Evolutionary conservation across 352 stramenopile genomes (phyloP).

Genomic region (Ophiocytium majus): DNA sequence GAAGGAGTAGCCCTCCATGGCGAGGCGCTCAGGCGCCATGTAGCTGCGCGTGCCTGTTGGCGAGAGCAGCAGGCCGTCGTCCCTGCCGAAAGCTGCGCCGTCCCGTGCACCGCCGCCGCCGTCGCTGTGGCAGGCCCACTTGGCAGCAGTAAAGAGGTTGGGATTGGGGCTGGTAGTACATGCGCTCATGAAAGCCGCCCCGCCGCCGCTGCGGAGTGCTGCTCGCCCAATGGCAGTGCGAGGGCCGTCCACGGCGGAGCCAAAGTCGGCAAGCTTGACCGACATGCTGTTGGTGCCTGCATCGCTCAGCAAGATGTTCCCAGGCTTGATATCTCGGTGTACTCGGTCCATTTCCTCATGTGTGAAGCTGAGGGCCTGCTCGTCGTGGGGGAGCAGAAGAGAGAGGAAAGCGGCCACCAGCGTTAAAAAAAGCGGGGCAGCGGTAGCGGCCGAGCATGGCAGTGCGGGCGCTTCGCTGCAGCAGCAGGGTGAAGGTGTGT

Average conservation of each 20-base stretch:
- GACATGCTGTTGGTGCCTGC: not conserved
- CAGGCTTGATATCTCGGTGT: slow-evolving; percentile 12
- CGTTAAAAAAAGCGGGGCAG: too few relatives aligned
- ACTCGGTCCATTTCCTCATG: slow-evolving; percentile 1
- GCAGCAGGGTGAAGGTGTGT: too few relatives aligned
- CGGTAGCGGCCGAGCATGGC: too few relatives aligned
- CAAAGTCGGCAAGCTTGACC: slow-evolving; percentile 26
- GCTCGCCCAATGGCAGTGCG: too few relatives aligned
- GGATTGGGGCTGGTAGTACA: not conserved
- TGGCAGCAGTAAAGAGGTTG: not conserved
- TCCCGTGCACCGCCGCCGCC: too few relatives aligned
- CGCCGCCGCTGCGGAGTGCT: not conserved
- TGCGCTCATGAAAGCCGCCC: not conserved
- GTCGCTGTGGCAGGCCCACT: too few relatives aligned
- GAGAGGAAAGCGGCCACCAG: not conserved
- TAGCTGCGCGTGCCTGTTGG: slow-evolving; percentile 59
- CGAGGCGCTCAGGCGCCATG: slow-evolving; percentile 87
- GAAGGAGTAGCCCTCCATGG: slow-evolving; percentile 74
- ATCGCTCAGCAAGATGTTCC: slow-evolving; percentile 6
- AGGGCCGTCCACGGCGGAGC: not conserved
- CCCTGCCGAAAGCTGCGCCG: too few relatives aligned
- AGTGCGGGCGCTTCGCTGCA: too few relatives aligned
- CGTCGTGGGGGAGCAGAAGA: not conserved
- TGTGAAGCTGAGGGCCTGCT: not conserved
- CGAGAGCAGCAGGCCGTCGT: not conserved